A percentile compares a stretch with the other conserved stretches of the same genome.
phyloP scores from a whole-genome alignment of 2,329 filamentous ascomycete species.

The Sphaerulina vaccinii region DNA sequence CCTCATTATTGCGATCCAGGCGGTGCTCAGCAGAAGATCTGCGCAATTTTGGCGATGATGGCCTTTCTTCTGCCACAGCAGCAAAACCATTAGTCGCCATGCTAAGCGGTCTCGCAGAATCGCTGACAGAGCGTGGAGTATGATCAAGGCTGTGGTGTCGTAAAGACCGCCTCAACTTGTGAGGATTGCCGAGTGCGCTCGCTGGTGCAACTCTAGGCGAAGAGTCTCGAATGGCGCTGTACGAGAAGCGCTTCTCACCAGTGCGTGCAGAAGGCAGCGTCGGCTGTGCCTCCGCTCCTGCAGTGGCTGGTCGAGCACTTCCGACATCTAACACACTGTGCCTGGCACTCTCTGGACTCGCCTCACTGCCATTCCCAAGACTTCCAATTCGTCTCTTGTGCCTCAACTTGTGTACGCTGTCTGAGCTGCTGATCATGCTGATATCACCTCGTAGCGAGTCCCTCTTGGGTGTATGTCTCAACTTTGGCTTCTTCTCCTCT shows the following conservation, averaged over 20 bases:
- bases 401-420: constrained; percentile 19
- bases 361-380: constrained; percentile 14
- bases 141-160: constrained; percentile 20
- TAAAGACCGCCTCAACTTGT: constrained; percentile 20
- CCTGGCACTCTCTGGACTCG: neutral
- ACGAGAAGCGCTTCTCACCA: constrained; percentile 17
- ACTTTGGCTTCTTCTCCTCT: constrained; percentile 23
- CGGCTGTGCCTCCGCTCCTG: constrained; percentile 1
- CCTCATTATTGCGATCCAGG: constrained; percentile 21
- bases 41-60: constrained; percentile 18
- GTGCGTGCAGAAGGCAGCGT: constrained; percentile 4
- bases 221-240: constrained; percentile 14
- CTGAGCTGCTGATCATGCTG: constrained; percentile 24
- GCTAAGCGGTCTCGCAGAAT: constrained; percentile 15
- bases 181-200: constrained; percentile 17
- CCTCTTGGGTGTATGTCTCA: constrained; percentile 29
- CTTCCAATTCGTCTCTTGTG: constrained; percentile 24
- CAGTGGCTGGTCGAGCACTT: constrained; percentile 3
- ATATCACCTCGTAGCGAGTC: constrained; percentile 28
- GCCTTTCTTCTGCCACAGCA: neutral
- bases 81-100: constrained; percentile 8
- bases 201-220: constrained; percentile 14
- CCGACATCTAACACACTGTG: neutral
- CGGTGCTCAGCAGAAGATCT: constrained; percentile 24
- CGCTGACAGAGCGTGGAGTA: constrained; percentile 13